phyloP scores from a whole-genome alignment of 306 rosid genomes.

The Cyclanthera cordifolia region DNA sequence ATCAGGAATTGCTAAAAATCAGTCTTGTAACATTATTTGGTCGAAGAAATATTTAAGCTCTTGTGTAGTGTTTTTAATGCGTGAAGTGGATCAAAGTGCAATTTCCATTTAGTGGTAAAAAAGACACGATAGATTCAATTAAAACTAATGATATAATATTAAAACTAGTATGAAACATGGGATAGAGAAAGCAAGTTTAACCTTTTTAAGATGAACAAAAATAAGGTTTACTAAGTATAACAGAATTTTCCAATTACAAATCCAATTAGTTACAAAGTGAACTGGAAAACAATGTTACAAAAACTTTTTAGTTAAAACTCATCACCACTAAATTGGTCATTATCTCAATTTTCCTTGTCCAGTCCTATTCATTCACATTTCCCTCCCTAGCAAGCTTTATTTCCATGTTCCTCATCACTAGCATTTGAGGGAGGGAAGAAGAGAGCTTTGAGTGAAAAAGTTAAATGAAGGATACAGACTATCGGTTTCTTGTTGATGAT shows the following conservation, averaged over 20 bases:
- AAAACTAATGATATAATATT: not conserved
- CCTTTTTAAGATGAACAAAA: not conserved
- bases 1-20: not conserved
- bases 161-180: not conserved
- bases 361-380: conserved; percentile 1
- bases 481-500: not conserved
- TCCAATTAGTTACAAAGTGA: not conserved
- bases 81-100: not conserved
- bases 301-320: not conserved
- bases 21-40: not conserved
- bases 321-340: not conserved
- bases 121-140: not conserved
- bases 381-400: not conserved
- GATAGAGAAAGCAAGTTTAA: not conserved
- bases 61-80: not conserved
- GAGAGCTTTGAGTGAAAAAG: not conserved
- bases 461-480: not conserved
- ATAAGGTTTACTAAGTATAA: not conserved
- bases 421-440: not conserved
- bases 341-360: not conserved
- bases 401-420: not conserved
- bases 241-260: not conserved
- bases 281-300: not conserved
- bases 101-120: not conserved
- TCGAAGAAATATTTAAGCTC: not conserved